Conservation (phyloP, 73 alveolate genomes). For the Paraurostyla sp. region DNA sequence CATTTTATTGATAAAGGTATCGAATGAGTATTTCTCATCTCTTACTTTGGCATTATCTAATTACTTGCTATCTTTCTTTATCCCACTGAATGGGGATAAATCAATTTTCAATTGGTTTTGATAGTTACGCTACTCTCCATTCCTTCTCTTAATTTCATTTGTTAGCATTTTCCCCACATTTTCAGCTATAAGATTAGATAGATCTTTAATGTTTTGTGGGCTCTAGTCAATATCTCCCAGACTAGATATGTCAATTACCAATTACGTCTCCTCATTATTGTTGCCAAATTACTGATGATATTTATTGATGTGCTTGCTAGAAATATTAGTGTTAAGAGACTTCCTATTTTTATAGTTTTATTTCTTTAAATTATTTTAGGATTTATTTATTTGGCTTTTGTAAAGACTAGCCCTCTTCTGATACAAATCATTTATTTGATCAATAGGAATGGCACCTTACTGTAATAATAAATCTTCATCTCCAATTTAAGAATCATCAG, state of each 20-base stretch:
- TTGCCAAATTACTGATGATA: neutral
- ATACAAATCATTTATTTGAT: neutral
- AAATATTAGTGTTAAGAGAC: neutral
- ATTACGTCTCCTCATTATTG: neutral
- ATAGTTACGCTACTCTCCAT: neutral
- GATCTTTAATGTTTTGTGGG: conserved; percentile 13
- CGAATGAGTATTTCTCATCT: conserved; percentile 30
- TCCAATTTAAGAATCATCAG: neutral
- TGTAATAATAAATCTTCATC: neutral
- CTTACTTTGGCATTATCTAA: neutral
- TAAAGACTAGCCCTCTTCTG: neutral
- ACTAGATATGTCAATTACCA: neutral
- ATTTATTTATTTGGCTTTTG: neutral
- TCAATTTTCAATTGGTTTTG: neutral
- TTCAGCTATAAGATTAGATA: neutral
- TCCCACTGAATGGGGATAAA: neutral
- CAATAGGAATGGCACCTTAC: neutral
- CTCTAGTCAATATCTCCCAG: conserved; percentile 1
- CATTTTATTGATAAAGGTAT: neutral
- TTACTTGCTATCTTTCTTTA: neutral
- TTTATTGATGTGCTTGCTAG: neutral
- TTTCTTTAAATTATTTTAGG: neutral
- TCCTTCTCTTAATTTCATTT: neutral
- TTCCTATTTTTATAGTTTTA: neutral
- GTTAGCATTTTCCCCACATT: neutral